Evolutionary conservation across 192 early-diverging fungal genomes (phyloP), one percentile per base, ranked within the genome.

Genomic region (Dimargaris verticillata): DNA sequence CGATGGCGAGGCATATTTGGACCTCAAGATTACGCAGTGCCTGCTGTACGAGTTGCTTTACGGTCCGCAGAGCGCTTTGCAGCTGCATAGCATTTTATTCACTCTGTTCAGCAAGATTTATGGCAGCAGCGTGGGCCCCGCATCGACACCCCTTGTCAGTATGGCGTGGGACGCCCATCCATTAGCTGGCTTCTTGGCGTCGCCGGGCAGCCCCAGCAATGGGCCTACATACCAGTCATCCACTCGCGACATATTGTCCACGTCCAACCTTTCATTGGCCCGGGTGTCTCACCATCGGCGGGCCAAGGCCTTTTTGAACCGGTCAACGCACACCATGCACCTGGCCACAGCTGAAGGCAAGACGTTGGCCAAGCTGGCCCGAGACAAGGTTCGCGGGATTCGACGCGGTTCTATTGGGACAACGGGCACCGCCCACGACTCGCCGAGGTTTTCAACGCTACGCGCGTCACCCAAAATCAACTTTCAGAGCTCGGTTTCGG

Each of bases 21-120:
- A 76, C 0, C 65, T 86, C 18, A 72, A 80, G n/a, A 74, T 82
- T 45, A 86, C 87, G 11, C 80, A 76, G 26, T 74, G 71, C 43
- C 63, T 69, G 13, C 61, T 88, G 18, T 72, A 78, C 46, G 70
- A 77, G 45, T 70, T 67, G 10, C 60, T 74, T 15, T 61, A 74
- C 47, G 83, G 85, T 22, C 69, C 75, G 2, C 79, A 79, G 25
- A 64, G 71, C 0, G 66, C 72, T 0, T 58, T 88, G 15, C 69
- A 80, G 48, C 70, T 66, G 12, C 80, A 83, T 41, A 73, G 79
- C 59, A 70, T 55, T 0, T 57, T 88, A 55, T 88, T 88, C 71
- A 64, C 72, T 9, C 69, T 83, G 4, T 88, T 83, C 63, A 79
- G 77, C 1, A 48, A 62, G 49, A 63, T 76, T 13, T 72, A 65